Evolutionary conservation across 495 filamentous ascomycete species (phyloP).

Genomic region (Apiosordaria backusii): DNA sequence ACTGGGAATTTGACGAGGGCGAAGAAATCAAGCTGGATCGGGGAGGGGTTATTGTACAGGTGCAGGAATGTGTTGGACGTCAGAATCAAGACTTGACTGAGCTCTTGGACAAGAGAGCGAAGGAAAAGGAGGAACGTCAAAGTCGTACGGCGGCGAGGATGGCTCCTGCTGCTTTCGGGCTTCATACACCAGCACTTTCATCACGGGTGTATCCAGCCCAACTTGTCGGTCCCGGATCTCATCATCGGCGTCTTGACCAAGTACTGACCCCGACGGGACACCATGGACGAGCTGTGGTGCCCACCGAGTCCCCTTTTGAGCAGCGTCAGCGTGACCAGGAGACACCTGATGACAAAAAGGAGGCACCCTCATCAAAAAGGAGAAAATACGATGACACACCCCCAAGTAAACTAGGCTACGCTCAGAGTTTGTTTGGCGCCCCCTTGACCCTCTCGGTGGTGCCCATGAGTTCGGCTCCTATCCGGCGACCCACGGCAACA

Average conservation of each 20-base stretch:
- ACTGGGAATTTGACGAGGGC: slow-evolving; percentile 62
- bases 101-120: slow-evolving; percentile 62
- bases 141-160: slow-evolving; percentile 33
- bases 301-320: slow-evolving; percentile 50
- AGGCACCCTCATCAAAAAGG: slow-evolving; percentile 34
- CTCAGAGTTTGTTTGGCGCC: slow-evolving; percentile 50
- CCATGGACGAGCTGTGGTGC: slow-evolving; percentile 47
- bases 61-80: slow-evolving; percentile 67
- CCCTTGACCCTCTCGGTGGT: slow-evolving; percentile 42
- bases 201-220: neutral
- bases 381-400: slow-evolving; percentile 35
- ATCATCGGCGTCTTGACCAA: slow-evolving; percentile 43
- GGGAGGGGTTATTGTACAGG: slow-evolving; percentile 69
- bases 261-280: slow-evolving; percentile 48
- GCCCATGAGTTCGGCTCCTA: slow-evolving; percentile 36
- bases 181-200: slow-evolving; percentile 10
- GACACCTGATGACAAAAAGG: slow-evolving; percentile 14
- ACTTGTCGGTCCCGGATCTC: slow-evolving; percentile 32
- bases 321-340: slow-evolving; percentile 35
- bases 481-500: slow-evolving; percentile 19
- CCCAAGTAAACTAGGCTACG: slow-evolving; percentile 49
- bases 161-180: slow-evolving; percentile 3
- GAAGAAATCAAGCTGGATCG: slow-evolving; percentile 80
- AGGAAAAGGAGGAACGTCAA: slow-evolving; percentile 46
- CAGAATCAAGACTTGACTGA: slow-evolving; percentile 72